Evolutionary conservation across 176 grass and related monocot species (phyloP).

Genomic region (Dactylis glomerata): DNA sequence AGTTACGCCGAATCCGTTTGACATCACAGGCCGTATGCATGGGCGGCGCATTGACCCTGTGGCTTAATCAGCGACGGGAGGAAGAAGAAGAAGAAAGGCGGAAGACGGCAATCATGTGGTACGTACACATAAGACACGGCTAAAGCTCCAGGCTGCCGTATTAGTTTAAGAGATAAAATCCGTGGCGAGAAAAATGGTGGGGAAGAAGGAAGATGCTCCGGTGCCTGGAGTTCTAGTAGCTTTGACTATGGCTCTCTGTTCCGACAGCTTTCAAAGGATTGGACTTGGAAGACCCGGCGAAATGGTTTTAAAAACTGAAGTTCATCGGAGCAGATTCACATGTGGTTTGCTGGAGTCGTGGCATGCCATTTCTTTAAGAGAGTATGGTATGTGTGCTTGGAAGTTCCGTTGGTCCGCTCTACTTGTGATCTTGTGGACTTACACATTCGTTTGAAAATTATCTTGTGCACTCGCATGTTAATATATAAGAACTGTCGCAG

Average conservation of each 20-base stretch:
- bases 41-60: neutral
- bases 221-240: neutral
- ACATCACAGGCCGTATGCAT: constrained; percentile 8
- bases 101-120: neutral
- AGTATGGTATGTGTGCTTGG: neutral
- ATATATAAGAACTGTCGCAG: neutral
- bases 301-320: neutral
- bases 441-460: neutral
- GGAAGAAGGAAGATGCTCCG: neutral
- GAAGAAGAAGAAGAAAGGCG: neutral
- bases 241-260: constrained; percentile 23
- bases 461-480: neutral
- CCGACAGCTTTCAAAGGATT: constrained; percentile 32
- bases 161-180: neutral
- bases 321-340: constrained; percentile 23
- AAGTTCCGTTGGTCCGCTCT: neutral
- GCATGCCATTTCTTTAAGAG: neutral
- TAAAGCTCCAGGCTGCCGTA: neutral
- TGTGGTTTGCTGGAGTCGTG: neutral
- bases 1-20: constrained; percentile 33
- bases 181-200: neutral
- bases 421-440: neutral
- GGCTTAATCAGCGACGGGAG: neutral
- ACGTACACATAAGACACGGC: neutral
- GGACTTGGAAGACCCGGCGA: constrained; percentile 2